Evolutionary conservation across 164 flowering plant genomes (phyloP), one percentile per base, ranked within the genome.

Genomic region (Piper longum): DNA sequence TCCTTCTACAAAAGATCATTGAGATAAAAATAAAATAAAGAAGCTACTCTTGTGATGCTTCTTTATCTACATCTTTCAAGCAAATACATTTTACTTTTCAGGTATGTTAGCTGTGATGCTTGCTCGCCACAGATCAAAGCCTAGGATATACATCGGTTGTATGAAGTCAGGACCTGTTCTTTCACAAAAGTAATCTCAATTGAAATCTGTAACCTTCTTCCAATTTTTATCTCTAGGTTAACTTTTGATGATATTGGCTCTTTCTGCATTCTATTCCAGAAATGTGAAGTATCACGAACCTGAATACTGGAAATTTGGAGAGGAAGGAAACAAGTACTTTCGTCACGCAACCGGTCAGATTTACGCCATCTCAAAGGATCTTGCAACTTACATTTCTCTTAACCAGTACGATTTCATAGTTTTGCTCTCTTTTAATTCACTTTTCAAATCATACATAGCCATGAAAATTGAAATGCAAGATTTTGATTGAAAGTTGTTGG

Each of bases 121-220:
- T 63, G 85, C 88, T 43, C 91, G 80, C 42, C 91, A 87, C 67
- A 85, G 87, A 17, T 75, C 93, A 56, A 91, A 91, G 72, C 95
- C 95, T 16, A 78, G 98, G 71, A 80, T 87, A 18, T 91, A 91
- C 71, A 80, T 91, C 55, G 98, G 96, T 26, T 89, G 98, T 70
- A 91, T 91, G 98, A 91, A 91, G 73, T 91, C 96, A 72, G 98
- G 96, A 69, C 98, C 95, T 43, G 96, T 91, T 73, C 89, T 91
- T 69, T 51, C 90, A 45, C 85, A 79, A 65, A 88, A 83, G 98
- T 88, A 91, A 76, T 57, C 64, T 70, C 45, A n/a, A 59, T 7
- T 42, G 56, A 54, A 16, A 54, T 42, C 43, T 45, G 40, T 55
- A 16, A 5, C 57, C 19, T 26, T 12, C 48, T 16, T 51, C 54